Conservation (phyloP, 495 filamentous ascomycete genomes). For the Annulohypoxylon stygium region DNA sequence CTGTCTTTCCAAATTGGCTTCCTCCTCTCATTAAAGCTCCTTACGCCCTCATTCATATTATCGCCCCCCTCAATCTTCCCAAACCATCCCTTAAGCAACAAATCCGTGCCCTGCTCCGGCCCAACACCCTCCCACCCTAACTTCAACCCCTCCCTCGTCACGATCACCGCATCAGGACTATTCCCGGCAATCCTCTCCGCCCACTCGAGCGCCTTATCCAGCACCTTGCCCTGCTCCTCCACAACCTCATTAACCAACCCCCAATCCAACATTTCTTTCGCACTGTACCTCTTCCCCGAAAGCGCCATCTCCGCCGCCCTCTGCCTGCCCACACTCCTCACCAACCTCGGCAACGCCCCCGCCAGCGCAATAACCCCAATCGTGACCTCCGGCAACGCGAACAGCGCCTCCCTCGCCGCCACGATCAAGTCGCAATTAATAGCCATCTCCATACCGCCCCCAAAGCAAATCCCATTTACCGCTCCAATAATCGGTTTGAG, state of each 20-base stretch:
- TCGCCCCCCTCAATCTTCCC: conserved; percentile 70
- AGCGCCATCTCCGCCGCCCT: conserved; percentile 79
- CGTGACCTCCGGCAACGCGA: conserved; percentile 76
- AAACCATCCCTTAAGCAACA: conserved; percentile 71
- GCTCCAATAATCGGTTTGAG: conserved; percentile 79
- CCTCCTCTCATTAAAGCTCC: conserved; percentile 84
- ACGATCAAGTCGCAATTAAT: conserved; percentile 78
- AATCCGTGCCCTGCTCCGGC: conserved; percentile 72
- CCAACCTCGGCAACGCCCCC: conserved; percentile 75
- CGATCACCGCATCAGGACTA: conserved; percentile 80
- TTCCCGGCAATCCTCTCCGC: conserved; percentile 67
- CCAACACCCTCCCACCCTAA: conserved; percentile 75
- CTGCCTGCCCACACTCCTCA: conserved; percentile 73
- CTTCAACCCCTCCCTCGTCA: conserved; percentile 73
- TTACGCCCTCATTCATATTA: conserved; percentile 83
- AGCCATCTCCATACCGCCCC: conserved; percentile 80
- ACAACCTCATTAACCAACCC: conserved; percentile 79
- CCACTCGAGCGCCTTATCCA: conserved; percentile 61
- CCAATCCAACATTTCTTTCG: conserved; percentile 72
- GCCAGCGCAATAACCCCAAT: conserved; percentile 78
- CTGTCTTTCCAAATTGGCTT: conserved; percentile 77
- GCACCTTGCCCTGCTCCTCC: conserved; percentile 53
- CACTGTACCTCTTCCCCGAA: conserved; percentile 69
- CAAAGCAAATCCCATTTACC: conserved; percentile 80
- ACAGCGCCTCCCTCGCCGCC: conserved; percentile 65